phyloP scores from a whole-genome alignment of 2,329 filamentous ascomycete species.

The Thelonectria blattea region DNA sequence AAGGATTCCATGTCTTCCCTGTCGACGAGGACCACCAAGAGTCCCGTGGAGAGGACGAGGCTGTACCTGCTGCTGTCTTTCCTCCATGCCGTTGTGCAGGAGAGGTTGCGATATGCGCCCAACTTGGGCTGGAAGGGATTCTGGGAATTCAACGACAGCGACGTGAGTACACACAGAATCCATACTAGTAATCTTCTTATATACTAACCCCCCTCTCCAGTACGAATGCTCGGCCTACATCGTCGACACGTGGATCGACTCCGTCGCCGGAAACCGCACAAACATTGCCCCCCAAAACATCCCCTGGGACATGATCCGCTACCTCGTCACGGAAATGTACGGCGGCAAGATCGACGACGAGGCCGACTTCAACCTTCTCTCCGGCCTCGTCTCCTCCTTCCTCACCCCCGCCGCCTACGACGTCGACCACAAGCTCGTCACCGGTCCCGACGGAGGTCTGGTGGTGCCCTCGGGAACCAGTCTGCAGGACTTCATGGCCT shows the following conservation, averaged over 20 bases:
- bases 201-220: conserved; percentile 51
- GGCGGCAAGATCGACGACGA: conserved; percentile 97
- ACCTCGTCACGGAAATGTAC: conserved; percentile 91
- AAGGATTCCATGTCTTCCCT: conserved; percentile 92
- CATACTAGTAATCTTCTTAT: no score
- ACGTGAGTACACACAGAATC: conserved; percentile 69
- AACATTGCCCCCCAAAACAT: conserved; percentile 94
- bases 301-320: conserved; percentile 95
- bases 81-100: conserved; percentile 94
- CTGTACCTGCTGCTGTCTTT: conserved; percentile 92
- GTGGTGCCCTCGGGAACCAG: conserved; percentile 80
- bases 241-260: conserved; percentile 92
- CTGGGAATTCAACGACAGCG: conserved; percentile 99
- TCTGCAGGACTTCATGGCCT: conserved; percentile 84
- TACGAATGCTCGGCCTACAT: conserved; percentile 98
- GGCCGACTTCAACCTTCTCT: conserved; percentile 77
- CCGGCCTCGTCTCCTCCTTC: conserved; percentile 74
- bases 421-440: conserved; percentile 86
- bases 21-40: conserved; percentile 75
- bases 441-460: conserved; percentile 67
- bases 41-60: conserved; percentile 87
- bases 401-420: conserved; percentile 91
- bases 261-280: conserved; percentile 79
- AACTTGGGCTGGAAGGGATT: conserved; percentile 97
- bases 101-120: conserved; percentile 91